These are phyloP conservation scores for Calocybe cyanea DNA, from an alignment of 768 basidiomycete species.

Conservation along the genomic window DNA sequence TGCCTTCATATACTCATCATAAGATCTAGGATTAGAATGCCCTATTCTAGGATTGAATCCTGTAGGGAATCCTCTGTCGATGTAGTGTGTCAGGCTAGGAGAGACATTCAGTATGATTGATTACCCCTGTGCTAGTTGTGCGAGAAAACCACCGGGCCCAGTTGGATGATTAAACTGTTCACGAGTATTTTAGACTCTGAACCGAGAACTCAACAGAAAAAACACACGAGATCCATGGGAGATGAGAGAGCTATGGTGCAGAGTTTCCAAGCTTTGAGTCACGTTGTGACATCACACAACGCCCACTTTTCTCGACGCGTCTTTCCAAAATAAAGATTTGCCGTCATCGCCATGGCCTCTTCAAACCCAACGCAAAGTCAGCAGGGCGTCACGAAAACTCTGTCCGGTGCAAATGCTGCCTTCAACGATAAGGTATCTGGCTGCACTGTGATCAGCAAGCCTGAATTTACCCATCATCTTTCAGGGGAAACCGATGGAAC, in stretches of 20 bases:
- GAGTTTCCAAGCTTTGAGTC: conserved; percentile 17
- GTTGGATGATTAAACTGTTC: conserved; percentile 39
- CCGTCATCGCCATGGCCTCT: conserved; percentile 29
- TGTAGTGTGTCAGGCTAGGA: conserved; percentile 6
- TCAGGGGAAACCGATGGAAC: conserved; percentile 97
- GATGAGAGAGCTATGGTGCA: conserved; percentile 1
- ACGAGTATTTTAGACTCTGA: conserved; percentile 8
- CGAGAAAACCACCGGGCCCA: conserved; percentile 59
- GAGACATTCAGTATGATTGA: background rate
- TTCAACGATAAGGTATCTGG: conserved; percentile 83
- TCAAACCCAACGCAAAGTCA: conserved; percentile 30
- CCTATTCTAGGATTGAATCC: conserved; percentile 43
- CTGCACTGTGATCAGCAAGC: conserved; percentile 5
- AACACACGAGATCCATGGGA: conserved; percentile 44
- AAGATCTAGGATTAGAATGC: conserved; percentile 64
- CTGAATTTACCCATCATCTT: conserved; percentile 27
- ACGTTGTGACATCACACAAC: conserved; percentile 29
- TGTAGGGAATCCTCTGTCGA: conserved; percentile 48
- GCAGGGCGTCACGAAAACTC: conserved; percentile 38
- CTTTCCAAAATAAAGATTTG: conserved; percentile 17
- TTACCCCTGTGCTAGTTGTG: conserved; percentile 60
- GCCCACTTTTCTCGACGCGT: conserved; percentile 30
- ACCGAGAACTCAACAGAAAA: background rate
- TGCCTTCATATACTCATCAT: conserved; percentile 91
- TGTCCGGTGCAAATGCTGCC: conserved; percentile 64